These are phyloP conservation scores for Aspergillus fumigatiaffinis DNA, from an alignment of 2,329 filamentous ascomycete species.

Conservation along the genomic window DNA sequence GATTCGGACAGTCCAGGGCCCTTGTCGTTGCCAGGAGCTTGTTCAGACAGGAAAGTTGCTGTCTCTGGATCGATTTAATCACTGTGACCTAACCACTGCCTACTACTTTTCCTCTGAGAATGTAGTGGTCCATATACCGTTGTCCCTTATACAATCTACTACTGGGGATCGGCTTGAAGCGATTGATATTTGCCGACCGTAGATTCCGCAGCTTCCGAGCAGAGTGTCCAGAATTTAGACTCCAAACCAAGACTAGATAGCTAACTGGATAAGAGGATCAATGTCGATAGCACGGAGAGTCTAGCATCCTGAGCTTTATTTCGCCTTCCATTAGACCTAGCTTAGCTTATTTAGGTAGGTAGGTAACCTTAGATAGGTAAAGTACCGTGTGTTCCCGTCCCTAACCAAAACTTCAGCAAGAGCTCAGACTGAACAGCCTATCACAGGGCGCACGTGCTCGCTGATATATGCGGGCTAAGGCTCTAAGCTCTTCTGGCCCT, in stretches of 20 bases:
- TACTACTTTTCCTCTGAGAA: background rate
- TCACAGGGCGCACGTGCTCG: slow-evolving; percentile 17
- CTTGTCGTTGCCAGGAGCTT: background rate
- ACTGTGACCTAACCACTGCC: too few relatives aligned
- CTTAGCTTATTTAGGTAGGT: background rate
- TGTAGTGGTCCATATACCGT: background rate
- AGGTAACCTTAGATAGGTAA: background rate
- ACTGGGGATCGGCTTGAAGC: background rate
- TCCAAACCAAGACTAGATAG: background rate
- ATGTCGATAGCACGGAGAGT: background rate
- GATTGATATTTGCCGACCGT: background rate
- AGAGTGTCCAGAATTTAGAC: background rate
- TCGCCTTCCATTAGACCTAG: background rate
- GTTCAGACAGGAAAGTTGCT: background rate
- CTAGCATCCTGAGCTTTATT: background rate
- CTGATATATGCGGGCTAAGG: slow-evolving; percentile 12
- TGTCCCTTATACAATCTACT: background rate
- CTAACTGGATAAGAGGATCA: background rate
- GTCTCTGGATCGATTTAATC: background rate
- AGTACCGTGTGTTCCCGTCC: too few relatives aligned
- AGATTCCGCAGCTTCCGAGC: background rate
- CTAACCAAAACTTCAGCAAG: too few relatives aligned
- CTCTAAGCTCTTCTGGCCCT: background rate
- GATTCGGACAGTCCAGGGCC: background rate
- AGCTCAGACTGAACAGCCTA: background rate